Base-by-base conservation (phyloP, 2,329 filamentous ascomycete species). In the Cordyceps militaris region DNA sequence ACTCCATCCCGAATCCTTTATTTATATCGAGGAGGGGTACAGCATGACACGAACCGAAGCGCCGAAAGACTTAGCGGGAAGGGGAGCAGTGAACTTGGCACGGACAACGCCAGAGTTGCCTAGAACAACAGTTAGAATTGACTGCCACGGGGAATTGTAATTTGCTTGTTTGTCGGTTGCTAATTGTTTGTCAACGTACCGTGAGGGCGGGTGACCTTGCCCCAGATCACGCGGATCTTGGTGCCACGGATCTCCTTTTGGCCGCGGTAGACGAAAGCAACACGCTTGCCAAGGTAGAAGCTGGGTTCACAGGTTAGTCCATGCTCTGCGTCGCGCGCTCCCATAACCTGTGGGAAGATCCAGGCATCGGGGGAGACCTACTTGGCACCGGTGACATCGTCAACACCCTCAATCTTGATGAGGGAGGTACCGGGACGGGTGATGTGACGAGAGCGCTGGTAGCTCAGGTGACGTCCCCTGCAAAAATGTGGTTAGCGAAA, bases 141-240 rank as follows among this genome's bases (percentile, higher is more conserved):
- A 57, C 7, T 21, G 19, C 47, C 23, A 47, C 56, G 57, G 16
- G 4, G 16, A 21, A 5, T 11, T 16, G 14, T 47, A 16, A 9
- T 32, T n/a, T n/a, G 28, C 8, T 2, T 28, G 10, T 21, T 11
- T 30, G 32, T 51, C 32, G n/a, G n/a, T 28, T 14, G 28, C 13
- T 24, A 1, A 19, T 40, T 40, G 26, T 23, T 32, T 34, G 9
- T 1, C 38, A 38, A 30, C 46, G 70, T 89, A 93, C 89, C 93
- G 81, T 97, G 93, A 76, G 91, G 87, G 74, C 91, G 84, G 75
- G 91, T 96, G 76, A 97, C 88, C 84, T 96, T 97, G 83, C 93
- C 93, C 91, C 92, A 97, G 83, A 97, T 97, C 70, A 97, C 88
- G 74, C 93, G 87, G 81, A 97, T 95, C 88, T 97, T 97, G 77